These are phyloP conservation scores for Stylonectria norvegica DNA, from an alignment of 2,329 filamentous ascomycete genomes.

Conservation along the genomic window DNA sequence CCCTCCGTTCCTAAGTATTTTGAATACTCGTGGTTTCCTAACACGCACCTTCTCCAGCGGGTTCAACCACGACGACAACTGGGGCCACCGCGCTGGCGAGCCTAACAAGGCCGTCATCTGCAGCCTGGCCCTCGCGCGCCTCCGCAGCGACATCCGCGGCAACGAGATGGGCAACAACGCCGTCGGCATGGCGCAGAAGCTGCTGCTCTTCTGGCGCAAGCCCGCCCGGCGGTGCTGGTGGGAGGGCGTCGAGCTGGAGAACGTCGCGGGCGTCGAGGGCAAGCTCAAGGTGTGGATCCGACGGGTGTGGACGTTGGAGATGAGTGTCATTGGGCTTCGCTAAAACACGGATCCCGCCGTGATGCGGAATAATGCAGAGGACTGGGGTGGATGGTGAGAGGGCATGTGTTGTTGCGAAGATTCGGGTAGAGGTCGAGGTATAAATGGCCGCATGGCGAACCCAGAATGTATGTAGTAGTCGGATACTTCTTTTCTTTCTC, in stretches of 20 bases:
- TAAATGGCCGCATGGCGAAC: too few relatives aligned
- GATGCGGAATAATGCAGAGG: too few relatives aligned
- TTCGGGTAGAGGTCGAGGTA: too few relatives aligned
- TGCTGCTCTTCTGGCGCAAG: slow-evolving; percentile 96
- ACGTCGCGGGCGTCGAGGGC: slow-evolving; percentile 86
- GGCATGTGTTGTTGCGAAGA: too few relatives aligned
- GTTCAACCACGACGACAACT: slow-evolving; percentile 91
- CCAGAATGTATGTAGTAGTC: too few relatives aligned
- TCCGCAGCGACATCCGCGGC: slow-evolving; percentile 88
- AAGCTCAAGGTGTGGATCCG: slow-evolving; percentile 97
- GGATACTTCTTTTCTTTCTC: too few relatives aligned
- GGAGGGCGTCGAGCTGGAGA: slow-evolving; percentile 90
- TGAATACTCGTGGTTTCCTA: slow-evolving; percentile 1
- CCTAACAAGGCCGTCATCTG: slow-evolving; percentile 98
- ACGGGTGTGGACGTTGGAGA: slow-evolving; percentile 97
- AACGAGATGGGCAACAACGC: slow-evolving; percentile 71
- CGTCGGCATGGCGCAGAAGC: slow-evolving; percentile 97
- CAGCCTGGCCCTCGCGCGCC: slow-evolving; percentile 85
- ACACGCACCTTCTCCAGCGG: slow-evolving; percentile 57
- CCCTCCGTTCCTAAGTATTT: too few relatives aligned
- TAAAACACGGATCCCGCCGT: too few relatives aligned
- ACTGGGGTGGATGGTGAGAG: too few relatives aligned
- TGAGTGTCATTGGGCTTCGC: slow-evolving; percentile 87
- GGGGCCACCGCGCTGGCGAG: slow-evolving; percentile 96
- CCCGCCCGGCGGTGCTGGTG: slow-evolving; percentile 97